phyloP scores from a whole-genome alignment of 2,329 filamentous ascomycete genomes.

The Macrophomina pseudophaseolina region DNA sequence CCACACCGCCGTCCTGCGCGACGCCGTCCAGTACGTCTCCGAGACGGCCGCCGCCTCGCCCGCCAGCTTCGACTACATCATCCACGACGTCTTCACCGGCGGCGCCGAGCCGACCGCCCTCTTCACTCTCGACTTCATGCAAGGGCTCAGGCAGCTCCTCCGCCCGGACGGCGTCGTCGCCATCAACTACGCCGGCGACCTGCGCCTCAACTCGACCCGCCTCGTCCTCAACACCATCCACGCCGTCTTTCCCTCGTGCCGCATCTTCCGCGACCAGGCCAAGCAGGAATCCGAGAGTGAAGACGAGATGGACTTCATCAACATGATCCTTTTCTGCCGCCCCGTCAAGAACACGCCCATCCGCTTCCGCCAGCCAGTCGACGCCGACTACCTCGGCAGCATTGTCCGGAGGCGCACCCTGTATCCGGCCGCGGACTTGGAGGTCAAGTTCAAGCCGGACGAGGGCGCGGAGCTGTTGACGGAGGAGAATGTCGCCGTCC shows the following conservation, averaged over 20 bases:
- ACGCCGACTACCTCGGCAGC: constrained; percentile 74
- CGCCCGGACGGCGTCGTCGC: constrained; percentile 82
- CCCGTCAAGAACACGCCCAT: constrained; percentile 61
- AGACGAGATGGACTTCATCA: constrained; percentile 76
- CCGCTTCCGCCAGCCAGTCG: constrained; percentile 68
- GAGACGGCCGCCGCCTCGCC: constrained; percentile 53
- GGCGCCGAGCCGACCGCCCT: constrained; percentile 88
- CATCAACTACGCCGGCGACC: constrained; percentile 92
- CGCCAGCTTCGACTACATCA: constrained; percentile 80
- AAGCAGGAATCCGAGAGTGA: constrained; percentile 44
- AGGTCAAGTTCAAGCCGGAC: constrained; percentile 47
- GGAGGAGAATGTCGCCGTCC: constrained; percentile 66
- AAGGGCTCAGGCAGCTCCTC: constrained; percentile 71
- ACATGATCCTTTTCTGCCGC: constrained; percentile 94
- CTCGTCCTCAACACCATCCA: constrained; percentile 83
- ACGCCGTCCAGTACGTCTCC: constrained; percentile 74
- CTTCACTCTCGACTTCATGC: constrained; percentile 85
- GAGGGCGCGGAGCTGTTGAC: constrained; percentile 61
- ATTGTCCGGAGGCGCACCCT: constrained; percentile 72
- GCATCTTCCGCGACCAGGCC: constrained; percentile 79
- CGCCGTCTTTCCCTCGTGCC: constrained; percentile 84
- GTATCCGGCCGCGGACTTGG: constrained; percentile 73
- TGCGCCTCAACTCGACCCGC: constrained; percentile 74
- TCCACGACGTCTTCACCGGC: constrained; percentile 97
- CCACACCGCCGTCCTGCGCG: constrained; percentile 78